Evolutionary conservation across 2,329 filamentous ascomycete genomes (phyloP).

Genomic region (Coniochaeta sp.): DNA sequence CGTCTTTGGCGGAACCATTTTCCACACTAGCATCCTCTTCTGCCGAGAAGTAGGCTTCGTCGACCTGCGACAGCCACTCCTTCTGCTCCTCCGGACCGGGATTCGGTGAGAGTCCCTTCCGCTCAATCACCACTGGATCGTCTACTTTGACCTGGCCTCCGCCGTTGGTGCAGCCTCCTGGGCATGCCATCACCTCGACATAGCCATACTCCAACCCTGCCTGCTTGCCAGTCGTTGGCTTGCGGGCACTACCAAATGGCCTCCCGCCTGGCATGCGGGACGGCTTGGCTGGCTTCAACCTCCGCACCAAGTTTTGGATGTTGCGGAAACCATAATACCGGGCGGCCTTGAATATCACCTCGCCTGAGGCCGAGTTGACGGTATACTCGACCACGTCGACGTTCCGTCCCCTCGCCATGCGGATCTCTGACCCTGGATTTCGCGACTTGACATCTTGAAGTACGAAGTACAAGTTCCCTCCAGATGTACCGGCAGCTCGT

Average conservation of each 20-base stretch:
- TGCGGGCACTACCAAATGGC: conserved; percentile 48
- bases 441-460: conserved; percentile 66
- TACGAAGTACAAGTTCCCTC: conserved; percentile 82
- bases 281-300: conserved; percentile 70
- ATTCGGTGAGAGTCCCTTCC: conserved; percentile 41
- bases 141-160: conserved; percentile 91
- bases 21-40: conserved; percentile 39
- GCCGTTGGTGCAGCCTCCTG: conserved; percentile 96
- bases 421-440: conserved; percentile 65
- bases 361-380: conserved; percentile 49
- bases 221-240: conserved; percentile 38
- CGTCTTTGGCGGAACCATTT: conserved; percentile 24
- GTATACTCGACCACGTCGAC: conserved; percentile 84
- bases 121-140: conserved; percentile 57
- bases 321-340: conserved; percentile 97
- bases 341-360: conserved; percentile 68
- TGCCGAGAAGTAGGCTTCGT: conserved; percentile 84
- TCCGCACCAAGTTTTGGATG: conserved; percentile 95
- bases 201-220: conserved; percentile 69
- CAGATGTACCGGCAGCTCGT: conserved; percentile 67
- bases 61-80: conserved; percentile 72
- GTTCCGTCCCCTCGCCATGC: conserved; percentile 72
- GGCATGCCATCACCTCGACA: conserved; percentile 98
- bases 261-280: conserved; percentile 76
- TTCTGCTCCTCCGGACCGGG: conserved; percentile 75